A percentile compares a stretch with the other conserved stretches of the same genome.
These are phyloP conservation scores for Crithidia thermophila DNA, from an alignment of 208 protist genomes.

Conservation along the genomic window DNA sequence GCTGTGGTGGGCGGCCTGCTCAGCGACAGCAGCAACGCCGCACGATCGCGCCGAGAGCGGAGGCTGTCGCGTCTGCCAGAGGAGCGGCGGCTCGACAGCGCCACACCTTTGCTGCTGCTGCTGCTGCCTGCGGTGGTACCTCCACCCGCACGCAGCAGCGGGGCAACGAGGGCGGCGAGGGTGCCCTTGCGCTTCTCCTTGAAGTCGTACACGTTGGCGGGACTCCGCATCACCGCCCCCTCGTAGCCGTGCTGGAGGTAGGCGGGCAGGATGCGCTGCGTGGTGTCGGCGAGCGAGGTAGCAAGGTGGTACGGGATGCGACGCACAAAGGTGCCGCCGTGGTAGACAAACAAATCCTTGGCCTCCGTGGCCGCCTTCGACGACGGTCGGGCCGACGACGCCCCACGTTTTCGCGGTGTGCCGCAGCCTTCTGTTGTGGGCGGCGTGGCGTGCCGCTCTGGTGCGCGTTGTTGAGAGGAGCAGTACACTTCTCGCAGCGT, in stretches of 20 bases:
- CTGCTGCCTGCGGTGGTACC: not conserved
- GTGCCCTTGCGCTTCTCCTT: slow-evolving; percentile 68
- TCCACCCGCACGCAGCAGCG: slow-evolving; percentile 27
- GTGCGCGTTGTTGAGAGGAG: slow-evolving; percentile 9
- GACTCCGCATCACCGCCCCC: slow-evolving; percentile 78
- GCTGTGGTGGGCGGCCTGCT: too few species aligned
- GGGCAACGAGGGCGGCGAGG: slow-evolving; percentile 44
- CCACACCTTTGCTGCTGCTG: not conserved
- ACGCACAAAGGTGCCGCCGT: slow-evolving; percentile 62
- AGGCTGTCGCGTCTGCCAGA: too few species aligned
- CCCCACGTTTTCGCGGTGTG: too few species aligned
- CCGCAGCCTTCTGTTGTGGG: too few species aligned
- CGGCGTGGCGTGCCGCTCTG: too few species aligned
- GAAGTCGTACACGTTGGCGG: slow-evolving; percentile 80
- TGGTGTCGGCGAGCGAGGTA: slow-evolving; percentile 58
- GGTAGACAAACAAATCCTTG: slow-evolving; percentile 8
- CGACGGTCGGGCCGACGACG: too few species aligned
- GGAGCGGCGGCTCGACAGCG: too few species aligned
- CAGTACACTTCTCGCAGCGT: slow-evolving; percentile 47
- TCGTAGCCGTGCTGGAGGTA: slow-evolving; percentile 72
- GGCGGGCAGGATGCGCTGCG: slow-evolving; percentile 42
- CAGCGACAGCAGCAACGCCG: slow-evolving; percentile 17
- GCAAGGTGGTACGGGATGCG: slow-evolving; percentile 64
- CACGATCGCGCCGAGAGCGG: slow-evolving; percentile 3
- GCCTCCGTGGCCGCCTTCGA: not conserved